These are phyloP conservation scores for Boletus pseudopeckii DNA, from an alignment of 768 basidiomycete genomes.

Conservation along the genomic window DNA sequence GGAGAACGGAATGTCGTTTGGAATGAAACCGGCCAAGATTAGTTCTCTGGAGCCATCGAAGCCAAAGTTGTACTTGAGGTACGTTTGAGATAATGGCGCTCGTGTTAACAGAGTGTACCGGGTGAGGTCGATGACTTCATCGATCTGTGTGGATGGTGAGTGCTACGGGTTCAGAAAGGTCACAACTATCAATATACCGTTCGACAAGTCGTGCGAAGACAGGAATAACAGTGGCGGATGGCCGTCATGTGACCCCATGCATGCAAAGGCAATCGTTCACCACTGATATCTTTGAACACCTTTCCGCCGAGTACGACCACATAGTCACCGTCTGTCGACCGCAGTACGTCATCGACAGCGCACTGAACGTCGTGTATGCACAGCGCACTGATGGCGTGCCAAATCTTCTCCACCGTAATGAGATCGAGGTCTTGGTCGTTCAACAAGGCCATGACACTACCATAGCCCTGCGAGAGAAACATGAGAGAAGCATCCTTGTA, in stretches of 20 bases:
- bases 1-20: constrained; percentile 21
- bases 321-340: constrained; percentile 28
- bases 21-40: constrained; percentile 32
- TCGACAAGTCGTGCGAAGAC: constrained; percentile 31
- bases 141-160: constrained; percentile 21
- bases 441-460: constrained; percentile 28
- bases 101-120: constrained; percentile 25
- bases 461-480: constrained; percentile 35
- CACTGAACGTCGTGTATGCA: constrained; percentile 30
- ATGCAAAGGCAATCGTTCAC: constrained; percentile 31
- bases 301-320: constrained; percentile 32
- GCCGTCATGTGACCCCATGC: constrained; percentile 36
- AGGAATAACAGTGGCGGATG: constrained; percentile 30
- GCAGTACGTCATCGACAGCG: constrained; percentile 32
- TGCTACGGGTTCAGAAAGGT: not conserved
- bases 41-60: constrained; percentile 26
- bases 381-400: constrained; percentile 27
- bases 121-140: constrained; percentile 30
- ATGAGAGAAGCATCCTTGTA: constrained; percentile 38
- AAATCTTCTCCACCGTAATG: constrained; percentile 33
- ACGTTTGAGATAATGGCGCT: constrained; percentile 14
- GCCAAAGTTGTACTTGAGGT: constrained; percentile 21
- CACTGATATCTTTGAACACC: constrained; percentile 31
- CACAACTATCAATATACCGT: constrained; percentile 18
- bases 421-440: constrained; percentile 31